Conservation (phyloP, 805 yeast genomes). For the Starmerella scarabaei region DNA sequence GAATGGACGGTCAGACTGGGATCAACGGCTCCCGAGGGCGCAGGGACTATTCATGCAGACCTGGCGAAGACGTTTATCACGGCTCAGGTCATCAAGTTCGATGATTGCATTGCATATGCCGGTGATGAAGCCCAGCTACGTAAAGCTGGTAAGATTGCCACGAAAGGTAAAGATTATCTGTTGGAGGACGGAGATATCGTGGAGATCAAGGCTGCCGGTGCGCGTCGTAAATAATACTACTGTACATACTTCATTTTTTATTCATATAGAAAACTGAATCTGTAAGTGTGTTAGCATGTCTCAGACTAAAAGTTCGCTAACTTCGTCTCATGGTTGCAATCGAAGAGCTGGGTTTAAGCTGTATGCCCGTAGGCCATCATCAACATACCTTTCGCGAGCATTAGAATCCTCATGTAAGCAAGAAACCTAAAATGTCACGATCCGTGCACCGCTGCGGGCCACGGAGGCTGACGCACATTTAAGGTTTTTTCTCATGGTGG, state of each 20-base stretch:
- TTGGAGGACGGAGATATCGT: constrained; percentile 79
- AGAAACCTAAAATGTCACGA: background rate
- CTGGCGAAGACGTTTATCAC: constrained; percentile 66
- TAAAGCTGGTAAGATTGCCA: constrained; percentile 45
- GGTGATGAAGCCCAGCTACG: constrained; percentile 43
- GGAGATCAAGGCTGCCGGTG: constrained; percentile 41
- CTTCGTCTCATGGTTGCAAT: constrained; percentile 25
- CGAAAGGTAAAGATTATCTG: constrained; percentile 63
- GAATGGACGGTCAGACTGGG: constrained; percentile 80
- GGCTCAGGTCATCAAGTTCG: constrained; percentile 60
- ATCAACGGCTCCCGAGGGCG: constrained; percentile 75
- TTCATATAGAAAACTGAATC: too few relatives aligned
- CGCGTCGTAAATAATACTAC: constrained; percentile 5
- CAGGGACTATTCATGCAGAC: constrained; percentile 81
- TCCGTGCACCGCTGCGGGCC: too few relatives aligned
- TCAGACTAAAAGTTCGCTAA: constrained; percentile 18
- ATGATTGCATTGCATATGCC: constrained; percentile 39
- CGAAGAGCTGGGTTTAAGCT: constrained; percentile 29
- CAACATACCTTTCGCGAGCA: constrained; percentile 20
- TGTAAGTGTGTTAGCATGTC: constrained; percentile 19
- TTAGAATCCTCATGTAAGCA: background rate
- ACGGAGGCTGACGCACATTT: too few relatives aligned
- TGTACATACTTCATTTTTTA: too few relatives aligned
- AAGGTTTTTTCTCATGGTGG: too few relatives aligned
- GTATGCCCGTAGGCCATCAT: constrained; percentile 19